phyloP scores from a whole-genome alignment of 805 yeast genomes.

The Lipomyces mesembrius region DNA sequence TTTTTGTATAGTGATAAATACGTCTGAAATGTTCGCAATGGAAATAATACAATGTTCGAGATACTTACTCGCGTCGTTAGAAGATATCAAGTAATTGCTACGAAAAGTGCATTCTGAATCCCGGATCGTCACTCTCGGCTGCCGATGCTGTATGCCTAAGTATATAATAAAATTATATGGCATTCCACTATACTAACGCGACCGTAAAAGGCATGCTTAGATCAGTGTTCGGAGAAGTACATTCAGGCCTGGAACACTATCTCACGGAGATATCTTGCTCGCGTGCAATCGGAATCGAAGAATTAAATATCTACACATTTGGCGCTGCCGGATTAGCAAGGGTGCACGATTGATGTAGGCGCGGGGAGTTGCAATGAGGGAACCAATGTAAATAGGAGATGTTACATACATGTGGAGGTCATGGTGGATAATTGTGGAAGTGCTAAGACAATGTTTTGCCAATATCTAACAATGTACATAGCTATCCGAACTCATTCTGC shows the following conservation, averaged over 20 bases:
- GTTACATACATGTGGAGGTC: background rate
- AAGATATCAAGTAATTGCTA: constrained; percentile 87
- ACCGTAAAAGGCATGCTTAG: constrained; percentile 57
- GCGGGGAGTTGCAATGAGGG: background rate
- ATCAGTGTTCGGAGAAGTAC: constrained; percentile 81
- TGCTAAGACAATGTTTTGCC: background rate
- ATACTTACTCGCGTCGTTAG: constrained; percentile 31
- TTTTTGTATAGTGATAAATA: background rate
- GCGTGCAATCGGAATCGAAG: constrained; percentile 57
- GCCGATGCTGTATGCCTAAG: constrained; percentile 52
- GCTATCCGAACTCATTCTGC: background rate
- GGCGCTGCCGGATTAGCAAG: background rate
- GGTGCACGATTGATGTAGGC: background rate
- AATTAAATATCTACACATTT: constrained; percentile 1
- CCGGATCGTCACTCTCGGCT: constrained; percentile 55
- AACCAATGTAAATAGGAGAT: background rate
- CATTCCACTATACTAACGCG: constrained; percentile 15
- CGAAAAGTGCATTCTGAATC: constrained; percentile 71
- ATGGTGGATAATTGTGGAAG: background rate
- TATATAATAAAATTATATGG: background rate
- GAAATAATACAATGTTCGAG: background rate
- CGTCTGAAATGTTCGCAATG: background rate
- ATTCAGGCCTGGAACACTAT: constrained; percentile 90
- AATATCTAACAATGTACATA: background rate
- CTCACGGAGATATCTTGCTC: constrained; percentile 72